Conservation (phyloP, 2,329 filamentous ascomycete genomes). For the Calonectria multiphialidica region DNA sequence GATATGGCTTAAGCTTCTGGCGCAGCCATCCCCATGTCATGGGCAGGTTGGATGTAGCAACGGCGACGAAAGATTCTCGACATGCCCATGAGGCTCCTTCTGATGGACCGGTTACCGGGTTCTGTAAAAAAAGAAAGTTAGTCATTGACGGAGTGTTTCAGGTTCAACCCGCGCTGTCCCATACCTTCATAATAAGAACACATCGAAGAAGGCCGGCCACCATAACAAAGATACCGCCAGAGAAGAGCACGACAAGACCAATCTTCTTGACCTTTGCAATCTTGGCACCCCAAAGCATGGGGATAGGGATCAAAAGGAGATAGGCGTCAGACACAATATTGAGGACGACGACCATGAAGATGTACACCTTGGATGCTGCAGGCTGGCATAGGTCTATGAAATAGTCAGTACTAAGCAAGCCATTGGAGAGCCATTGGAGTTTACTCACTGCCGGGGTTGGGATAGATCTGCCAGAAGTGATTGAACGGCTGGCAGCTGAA, state of each 20-base stretch:
- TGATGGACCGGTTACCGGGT: constrained; percentile 49
- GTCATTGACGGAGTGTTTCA: background rate
- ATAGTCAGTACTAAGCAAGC: constrained; percentile 54
- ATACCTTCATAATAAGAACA: constrained; percentile 50
- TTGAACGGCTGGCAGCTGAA: constrained; percentile 51
- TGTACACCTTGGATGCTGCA: constrained; percentile 53
- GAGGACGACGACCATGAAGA: constrained; percentile 50
- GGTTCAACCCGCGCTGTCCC: too few relatives aligned
- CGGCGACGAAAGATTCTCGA: constrained; percentile 55
- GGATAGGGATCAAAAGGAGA: constrained; percentile 54
- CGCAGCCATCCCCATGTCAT: constrained; percentile 45
- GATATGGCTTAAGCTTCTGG: constrained; percentile 38
- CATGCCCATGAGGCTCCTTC: constrained; percentile 52
- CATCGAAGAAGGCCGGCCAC: constrained; percentile 52
- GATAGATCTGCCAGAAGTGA: constrained; percentile 57
- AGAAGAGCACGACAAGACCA: constrained; percentile 63
- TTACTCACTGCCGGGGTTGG: constrained; percentile 53
- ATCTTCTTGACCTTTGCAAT: constrained; percentile 63
- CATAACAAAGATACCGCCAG: constrained; percentile 55
- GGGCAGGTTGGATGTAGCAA: constrained; percentile 53
- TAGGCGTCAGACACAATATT: constrained; percentile 57
- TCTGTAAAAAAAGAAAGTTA: constrained; percentile 34
- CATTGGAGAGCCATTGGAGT: constrained; percentile 27
- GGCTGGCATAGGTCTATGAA: constrained; percentile 52
- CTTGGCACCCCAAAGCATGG: constrained; percentile 66